Conservation (phyloP, 164 flowering plant genomes). For the Tetrastigma voinierianum region DNA sequence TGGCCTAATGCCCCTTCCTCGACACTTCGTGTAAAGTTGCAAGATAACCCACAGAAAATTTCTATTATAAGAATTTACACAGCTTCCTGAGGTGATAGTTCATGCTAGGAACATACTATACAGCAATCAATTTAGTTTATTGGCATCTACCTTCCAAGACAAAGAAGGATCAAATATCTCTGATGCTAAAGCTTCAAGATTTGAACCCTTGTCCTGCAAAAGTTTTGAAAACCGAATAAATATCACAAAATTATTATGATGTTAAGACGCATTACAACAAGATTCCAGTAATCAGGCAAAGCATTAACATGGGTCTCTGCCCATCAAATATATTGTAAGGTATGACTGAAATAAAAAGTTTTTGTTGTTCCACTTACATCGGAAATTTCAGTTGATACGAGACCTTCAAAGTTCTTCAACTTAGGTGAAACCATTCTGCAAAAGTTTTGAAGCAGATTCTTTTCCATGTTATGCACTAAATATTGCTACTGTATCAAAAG, state of each 20-base stretch:
- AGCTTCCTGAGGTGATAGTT: too few species aligned
- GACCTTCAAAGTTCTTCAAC: constrained; percentile 73
- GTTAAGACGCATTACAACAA: too few species aligned
- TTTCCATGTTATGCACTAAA: too few species aligned
- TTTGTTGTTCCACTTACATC: constrained; percentile 38
- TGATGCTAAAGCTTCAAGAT: constrained; percentile 51
- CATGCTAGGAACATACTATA: not conserved
- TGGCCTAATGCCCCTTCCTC: too few species aligned
- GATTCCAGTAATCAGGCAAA: too few species aligned
- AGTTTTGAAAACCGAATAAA: not conserved
- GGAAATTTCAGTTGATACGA: constrained; percentile 47
- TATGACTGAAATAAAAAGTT: not conserved
- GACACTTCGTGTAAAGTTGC: too few species aligned
- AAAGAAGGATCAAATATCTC: constrained; percentile 54
- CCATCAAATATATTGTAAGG: too few species aligned
- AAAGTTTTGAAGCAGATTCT: not conserved
- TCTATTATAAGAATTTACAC: too few species aligned
- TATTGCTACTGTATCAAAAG: not conserved
- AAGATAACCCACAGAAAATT: too few species aligned
- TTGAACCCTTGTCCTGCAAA: constrained; percentile 63
- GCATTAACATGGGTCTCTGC: too few species aligned
- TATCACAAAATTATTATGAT: not conserved
- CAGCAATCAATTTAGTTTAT: not conserved
- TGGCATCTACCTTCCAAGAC: constrained; percentile 56
- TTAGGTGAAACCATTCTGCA: constrained; percentile 71